Conservation (phyloP, 2,329 filamentous ascomycete species). For the Calonectria pseudoturangicola region DNA sequence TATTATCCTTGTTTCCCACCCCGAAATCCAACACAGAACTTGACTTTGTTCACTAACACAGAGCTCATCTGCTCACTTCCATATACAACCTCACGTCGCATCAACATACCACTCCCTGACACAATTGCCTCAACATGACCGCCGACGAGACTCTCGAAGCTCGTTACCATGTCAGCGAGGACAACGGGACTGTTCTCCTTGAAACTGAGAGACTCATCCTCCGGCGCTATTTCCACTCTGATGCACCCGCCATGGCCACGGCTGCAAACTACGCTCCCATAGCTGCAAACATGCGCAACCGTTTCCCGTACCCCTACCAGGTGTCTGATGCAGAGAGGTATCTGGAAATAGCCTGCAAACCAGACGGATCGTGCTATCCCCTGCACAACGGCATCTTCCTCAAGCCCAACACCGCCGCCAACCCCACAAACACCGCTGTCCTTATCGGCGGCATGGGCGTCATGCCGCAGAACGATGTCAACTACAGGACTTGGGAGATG, state of each 20-base stretch:
- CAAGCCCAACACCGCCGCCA: constrained; percentile 53
- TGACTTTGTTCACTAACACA: background rate
- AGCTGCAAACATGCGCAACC: constrained; percentile 62
- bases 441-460: constrained; percentile 66
- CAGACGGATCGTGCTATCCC: constrained; percentile 50
- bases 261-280: constrained; percentile 64
- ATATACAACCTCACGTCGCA: background rate
- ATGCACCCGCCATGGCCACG: constrained; percentile 60
- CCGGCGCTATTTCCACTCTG: constrained; percentile 62
- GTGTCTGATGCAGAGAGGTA: constrained; percentile 62
- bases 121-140: constrained; percentile 40
- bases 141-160: constrained; percentile 46
- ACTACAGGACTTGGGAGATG: constrained; percentile 66
- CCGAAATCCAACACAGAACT: background rate
- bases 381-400: constrained; percentile 61
- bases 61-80: background rate
- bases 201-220: constrained; percentile 62
- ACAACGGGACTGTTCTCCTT: constrained; percentile 56
- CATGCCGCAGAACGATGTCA: constrained; percentile 59
- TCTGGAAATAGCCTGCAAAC: constrained; percentile 53
- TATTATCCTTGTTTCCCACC: background rate
- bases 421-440: constrained; percentile 50
- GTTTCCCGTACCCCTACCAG: constrained; percentile 69
- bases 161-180: constrained; percentile 51
- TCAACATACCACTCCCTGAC: background rate